Base-by-base conservation (phyloP, 257 asterid species). In the Solanum boliviense region DNA sequence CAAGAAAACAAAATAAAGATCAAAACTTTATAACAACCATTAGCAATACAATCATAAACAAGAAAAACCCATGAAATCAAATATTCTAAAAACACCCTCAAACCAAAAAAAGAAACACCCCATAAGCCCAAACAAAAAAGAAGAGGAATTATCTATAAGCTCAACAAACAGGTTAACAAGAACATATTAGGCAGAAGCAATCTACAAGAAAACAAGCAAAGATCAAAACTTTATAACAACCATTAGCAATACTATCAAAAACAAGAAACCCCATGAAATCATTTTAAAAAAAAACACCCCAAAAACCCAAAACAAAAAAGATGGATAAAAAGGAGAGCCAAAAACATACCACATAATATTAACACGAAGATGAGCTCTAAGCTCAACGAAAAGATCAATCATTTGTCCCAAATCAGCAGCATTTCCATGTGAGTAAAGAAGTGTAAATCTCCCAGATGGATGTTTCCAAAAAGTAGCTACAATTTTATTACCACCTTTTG, bases 361-460 rank as follows among this genome's bases (percentile, higher is more conserved):
- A 87, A 96, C 96, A 74, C 99, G 99, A 35, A 97, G 98, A 88
- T 96, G 99, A 34, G 99, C 99, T 92, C 99, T 94, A 52, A 97
- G 99, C 95, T 97, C 99, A 88, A 93, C 93, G 74, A 97, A 97
- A 35, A 97, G 98, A 92, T 95, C 99, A 73, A 87, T 91, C 99
- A 97, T 97, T 92, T 97, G 99, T n/a, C 99, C 99, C 94, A 97
- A 94, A 94, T 97, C 99, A 88, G 98, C 99, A 83, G 99, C 99
- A 91, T 97, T 97, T n/a, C 98, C 99, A 90, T 97, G 99, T 79
- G 99, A 97, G 87, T 97, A 97, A 91, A 97, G 41, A 29, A 97
- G 56, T 76, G 99, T 97, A 48, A 97, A 95, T 92, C 96, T 92
- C 62, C 93, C 98, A 70, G 91, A 84, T 27, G 98, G 98, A 68